A percentile compares a stretch with the other conserved stretches of the same genome.
Conservation (phyloP, 2,329 filamentous ascomycete genomes). For the Colletotrichum nymphaeae region DNA sequence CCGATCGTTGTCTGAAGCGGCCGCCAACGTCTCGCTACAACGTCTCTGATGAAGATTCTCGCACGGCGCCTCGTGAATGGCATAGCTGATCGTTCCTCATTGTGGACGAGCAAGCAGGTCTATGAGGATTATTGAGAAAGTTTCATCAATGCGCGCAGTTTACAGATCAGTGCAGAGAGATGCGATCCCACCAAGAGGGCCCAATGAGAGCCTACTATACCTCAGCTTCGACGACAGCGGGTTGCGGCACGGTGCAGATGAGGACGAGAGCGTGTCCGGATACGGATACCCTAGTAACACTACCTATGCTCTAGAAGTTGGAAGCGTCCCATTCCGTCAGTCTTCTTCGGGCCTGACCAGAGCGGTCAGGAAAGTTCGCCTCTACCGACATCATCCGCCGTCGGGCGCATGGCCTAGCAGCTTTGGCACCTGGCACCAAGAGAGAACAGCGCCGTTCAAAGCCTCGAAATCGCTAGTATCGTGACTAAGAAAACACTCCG, state of each 20-base stretch:
- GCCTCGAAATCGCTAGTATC: neutral
- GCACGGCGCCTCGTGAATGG: too few relatives aligned
- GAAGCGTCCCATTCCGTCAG: neutral
- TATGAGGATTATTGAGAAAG: too few relatives aligned
- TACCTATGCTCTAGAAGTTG: too few relatives aligned
- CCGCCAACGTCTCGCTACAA: neutral
- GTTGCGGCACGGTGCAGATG: too few relatives aligned
- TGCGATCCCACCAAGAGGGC: too few relatives aligned
- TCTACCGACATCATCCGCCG: constrained; percentile 6
- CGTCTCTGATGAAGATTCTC: too few relatives aligned
- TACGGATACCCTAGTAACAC: too few relatives aligned
- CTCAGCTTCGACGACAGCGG: too few relatives aligned
- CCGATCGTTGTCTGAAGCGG: neutral
- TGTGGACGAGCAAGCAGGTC: neutral
- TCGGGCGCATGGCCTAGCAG: neutral
- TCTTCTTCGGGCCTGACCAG: neutral
- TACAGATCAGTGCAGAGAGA: too few relatives aligned
- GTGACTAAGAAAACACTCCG: neutral
- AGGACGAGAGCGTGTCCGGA: neutral
- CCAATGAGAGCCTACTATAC: too few relatives aligned
- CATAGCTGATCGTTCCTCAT: neutral
- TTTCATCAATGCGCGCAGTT: too few relatives aligned
- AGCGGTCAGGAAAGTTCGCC: neutral
- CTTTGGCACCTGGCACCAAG: too few relatives aligned
- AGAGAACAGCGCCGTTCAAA: neutral